Conservation (phyloP, 805 yeast genomes). For the Groenewaldozyma salmanticensis region DNA sequence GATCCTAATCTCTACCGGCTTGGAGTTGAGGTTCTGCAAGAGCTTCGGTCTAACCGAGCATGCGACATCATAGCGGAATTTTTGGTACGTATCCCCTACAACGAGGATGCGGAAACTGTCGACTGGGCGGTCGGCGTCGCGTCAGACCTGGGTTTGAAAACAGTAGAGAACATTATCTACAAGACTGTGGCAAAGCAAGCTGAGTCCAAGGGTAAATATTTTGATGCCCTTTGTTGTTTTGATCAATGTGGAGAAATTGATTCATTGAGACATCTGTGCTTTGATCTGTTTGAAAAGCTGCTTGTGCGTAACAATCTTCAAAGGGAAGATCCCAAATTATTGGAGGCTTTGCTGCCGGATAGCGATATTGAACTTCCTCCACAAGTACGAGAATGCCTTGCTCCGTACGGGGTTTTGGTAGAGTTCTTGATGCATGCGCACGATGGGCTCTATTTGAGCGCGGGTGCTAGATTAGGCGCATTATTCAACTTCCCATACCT, state of each 20-base stretch:
- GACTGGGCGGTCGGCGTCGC: too few relatives aligned
- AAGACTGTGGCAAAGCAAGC: too few relatives aligned
- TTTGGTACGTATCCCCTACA: neutral
- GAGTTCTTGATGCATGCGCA: slow-evolving; percentile 10
- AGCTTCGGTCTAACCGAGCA: neutral
- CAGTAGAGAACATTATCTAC: too few relatives aligned
- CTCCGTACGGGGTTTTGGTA: slow-evolving; percentile 25
- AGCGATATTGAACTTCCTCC: slow-evolving; percentile 10
- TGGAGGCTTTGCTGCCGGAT: slow-evolving; percentile 6
- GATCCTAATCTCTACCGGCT: slow-evolving; percentile 13
- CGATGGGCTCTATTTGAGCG: slow-evolving; percentile 8
- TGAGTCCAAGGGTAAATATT: slow-evolving; percentile 2
- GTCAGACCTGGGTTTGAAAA: too few relatives aligned
- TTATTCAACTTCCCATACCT: slow-evolving; percentile 22
- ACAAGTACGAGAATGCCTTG: slow-evolving; percentile 21
- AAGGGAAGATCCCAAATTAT: slow-evolving; percentile 6
- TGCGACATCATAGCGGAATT: neutral
- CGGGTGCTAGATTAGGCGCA: slow-evolving; percentile 17
- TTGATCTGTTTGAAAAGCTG: slow-evolving; percentile 21
- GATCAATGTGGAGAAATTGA: slow-evolving; percentile 14
- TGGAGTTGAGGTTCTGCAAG: slow-evolving; percentile 20
- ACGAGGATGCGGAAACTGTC: too few relatives aligned
- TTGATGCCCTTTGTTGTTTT: slow-evolving; percentile 21
- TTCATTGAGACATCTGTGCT: slow-evolving; percentile 16
- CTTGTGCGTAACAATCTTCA: slow-evolving; percentile 12